Evolutionary conservation across 2,329 filamentous ascomycete genomes (phyloP), one percentile per base, ranked within the genome.

Genomic region (Knoxdaviesia capensis): DNA sequence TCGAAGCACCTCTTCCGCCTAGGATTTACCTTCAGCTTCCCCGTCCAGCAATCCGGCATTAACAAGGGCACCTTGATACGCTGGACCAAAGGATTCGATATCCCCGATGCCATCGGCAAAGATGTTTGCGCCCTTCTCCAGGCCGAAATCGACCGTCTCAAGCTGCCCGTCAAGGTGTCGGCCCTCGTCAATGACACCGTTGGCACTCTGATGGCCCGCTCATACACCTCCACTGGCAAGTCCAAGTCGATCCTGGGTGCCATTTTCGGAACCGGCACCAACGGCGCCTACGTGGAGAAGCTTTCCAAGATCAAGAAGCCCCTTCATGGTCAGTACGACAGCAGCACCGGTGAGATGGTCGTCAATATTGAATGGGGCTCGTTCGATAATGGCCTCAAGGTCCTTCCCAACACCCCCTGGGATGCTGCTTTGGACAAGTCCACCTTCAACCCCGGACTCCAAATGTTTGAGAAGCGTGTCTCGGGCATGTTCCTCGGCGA

Each of bases 61-160:
- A 96, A 96, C 69, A 88, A 86, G 62, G 90, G 90, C 46, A 80
- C 78, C 44, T 69, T 98, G 43, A 90, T 94, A 60, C 77, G 90
- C 51, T 98, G 90, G 90, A 98, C 90, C 44, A 98, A 98, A 66
- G 90, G 90, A 41, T 98, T 94, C 56, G 85, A 96, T 56, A 96
- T 98, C 50, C 72, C 77, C n/a, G 90, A 96, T 56, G 83, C 87
- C 1, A 61, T 98, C 45, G 90, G 88, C 52, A 81, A 94, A 61
- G 90, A 98, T 58, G 87, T 98, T 32, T 98, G 90, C 58, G 79
- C 76, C 36, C 65, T 98, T 47, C 69, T 98, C 34, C 90, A 98
- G 61, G 64, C 66, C 20, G 90, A 94, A 59, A 87, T 98, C 52
- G 85, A 96, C 61, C 74, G 74, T 46, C 73, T 94, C 35, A 68